Percentiles rank a stretch among this genome's conserved stretches.
These are phyloP conservation scores for Exophiala sp. DNA, from an alignment of 2,329 filamentous ascomycete genomes.

Conservation along the genomic window DNA sequence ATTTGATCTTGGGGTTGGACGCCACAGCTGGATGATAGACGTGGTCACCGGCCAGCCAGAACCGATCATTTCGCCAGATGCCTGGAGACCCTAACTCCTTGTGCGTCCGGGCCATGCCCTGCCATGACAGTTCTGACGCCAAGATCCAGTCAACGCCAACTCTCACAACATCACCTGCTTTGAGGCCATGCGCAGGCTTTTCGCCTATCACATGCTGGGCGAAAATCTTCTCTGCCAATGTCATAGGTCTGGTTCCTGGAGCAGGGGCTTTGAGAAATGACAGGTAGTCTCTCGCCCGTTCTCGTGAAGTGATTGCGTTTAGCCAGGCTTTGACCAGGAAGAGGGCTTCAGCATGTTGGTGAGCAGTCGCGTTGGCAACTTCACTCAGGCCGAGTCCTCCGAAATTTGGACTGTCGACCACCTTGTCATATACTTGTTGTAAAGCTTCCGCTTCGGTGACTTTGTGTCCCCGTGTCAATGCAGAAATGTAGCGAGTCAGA, in stretches of 20 bases:
- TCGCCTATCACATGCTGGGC: constrained; percentile 40
- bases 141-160: constrained; percentile 48
- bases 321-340: constrained; percentile 32
- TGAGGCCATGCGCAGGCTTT: constrained; percentile 33
- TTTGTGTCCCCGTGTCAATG: not conserved
- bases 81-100: constrained; percentile 39
- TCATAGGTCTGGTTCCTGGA: constrained; percentile 35
- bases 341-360: constrained; percentile 25
- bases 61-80: constrained; percentile 49
- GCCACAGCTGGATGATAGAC: constrained; percentile 45
- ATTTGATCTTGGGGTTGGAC: constrained; percentile 35
- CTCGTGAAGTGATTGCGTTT: constrained; percentile 31
- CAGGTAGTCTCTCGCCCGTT: constrained; percentile 16
- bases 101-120: constrained; percentile 43
- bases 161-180: constrained; percentile 40
- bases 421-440: constrained; percentile 15
- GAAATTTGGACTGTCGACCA: constrained; percentile 12
- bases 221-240: constrained; percentile 46
- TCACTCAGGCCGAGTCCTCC: constrained; percentile 15
- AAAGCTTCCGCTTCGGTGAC: constrained; percentile 14
- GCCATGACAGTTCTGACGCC: constrained; percentile 44
- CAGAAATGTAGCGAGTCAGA: constrained; percentile 4
- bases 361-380: not conserved
- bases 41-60: constrained; percentile 52
- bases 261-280: not conserved